Base-by-base conservation (phyloP, 2,329 filamentous ascomycete genomes). In the Bertia moriformis region DNA sequence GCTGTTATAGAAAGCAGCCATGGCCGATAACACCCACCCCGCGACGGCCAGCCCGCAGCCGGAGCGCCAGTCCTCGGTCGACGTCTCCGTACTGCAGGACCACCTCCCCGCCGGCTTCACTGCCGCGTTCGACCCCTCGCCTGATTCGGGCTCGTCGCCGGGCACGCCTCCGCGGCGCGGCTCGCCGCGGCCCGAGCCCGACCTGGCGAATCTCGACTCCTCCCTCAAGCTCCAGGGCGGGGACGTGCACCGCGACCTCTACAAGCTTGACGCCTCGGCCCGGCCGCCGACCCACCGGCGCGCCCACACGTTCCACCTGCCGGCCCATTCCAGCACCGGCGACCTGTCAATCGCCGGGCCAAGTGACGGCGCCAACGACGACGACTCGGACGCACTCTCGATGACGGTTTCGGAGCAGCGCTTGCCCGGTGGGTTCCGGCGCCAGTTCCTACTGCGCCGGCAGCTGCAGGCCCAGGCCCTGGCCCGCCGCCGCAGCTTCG, bases 211-310 rank as follows among this genome's bases (percentile, higher is more conserved):
- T n/a, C 45, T 43, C 41, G 73, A 80, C 43, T 84, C 80, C 2
- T 87, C 83, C 0, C 61, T 87, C 39, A 73, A 66, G 42, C 65
- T 87, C 3, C 81, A 82, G 50, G 83, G 83, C 39, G 83, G 83
- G 32, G 83, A 88, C 49, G 79, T 88, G 15, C 82, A 87, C 53
- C 76, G 83, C 22, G 79, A 85, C 49, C 70, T 88, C 22, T 88
- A 83, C 66, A 81, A 74, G 51, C 76, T 85, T 48, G 74, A 78
- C 44, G 14, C 65, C 73, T 29, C 59, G 14, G 7, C 7, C 7
- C 59, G 56, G 53, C n/a, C n/a, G n/a, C 55, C 69, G 50, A 48
- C 60, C 57, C 54, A 63, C 60, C 46, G 73, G 49, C 70, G 82
- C 44, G 66, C 82, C 14, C 69, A 70, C 39, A 85, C 80, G 0